A percentile compares a stretch with the other conserved stretches of the same genome.
These are phyloP conservation scores for Telopea speciosissima DNA, from an alignment of 177 flowering plant genomes.

Conservation along the genomic window DNA sequence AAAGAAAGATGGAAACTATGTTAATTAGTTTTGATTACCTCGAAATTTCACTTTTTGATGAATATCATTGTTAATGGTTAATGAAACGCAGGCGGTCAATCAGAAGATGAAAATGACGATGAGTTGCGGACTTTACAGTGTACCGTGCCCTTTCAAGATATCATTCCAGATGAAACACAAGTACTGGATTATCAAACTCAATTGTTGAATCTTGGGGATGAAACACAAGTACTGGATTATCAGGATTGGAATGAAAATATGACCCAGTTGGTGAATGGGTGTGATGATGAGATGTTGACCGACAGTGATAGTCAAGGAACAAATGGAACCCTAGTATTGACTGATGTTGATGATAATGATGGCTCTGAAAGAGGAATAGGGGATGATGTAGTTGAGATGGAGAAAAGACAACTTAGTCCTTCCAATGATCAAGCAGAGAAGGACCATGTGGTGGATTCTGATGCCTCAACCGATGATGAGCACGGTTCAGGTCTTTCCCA, in stretches of 20 bases:
- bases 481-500: conserved; percentile 14
- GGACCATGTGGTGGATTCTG: conserved; percentile 13
- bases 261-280: conserved; percentile 38
- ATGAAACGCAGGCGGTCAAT: conserved; percentile 15
- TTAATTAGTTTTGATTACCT: background rate
- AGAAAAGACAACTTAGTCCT: conserved; percentile 11
- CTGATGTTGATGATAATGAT: conserved; percentile 34
- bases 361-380: conserved; percentile 15
- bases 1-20: too few species aligned
- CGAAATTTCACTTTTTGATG: background rate
- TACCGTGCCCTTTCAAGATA: conserved; percentile 13
- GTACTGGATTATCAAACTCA: conserved; percentile 42
- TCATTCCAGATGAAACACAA: conserved; percentile 35
- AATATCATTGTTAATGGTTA: background rate
- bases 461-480: conserved; percentile 16
- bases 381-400: conserved; percentile 10
- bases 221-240: conserved; percentile 42
- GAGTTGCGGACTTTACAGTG: conserved; percentile 5
- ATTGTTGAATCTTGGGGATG: conserved; percentile 21
- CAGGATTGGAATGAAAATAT: conserved; percentile 18
- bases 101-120: conserved; percentile 17
- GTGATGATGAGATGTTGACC: conserved; percentile 16
- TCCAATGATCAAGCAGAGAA: conserved; percentile 6
- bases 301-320: conserved; percentile 29
- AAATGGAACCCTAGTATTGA: conserved; percentile 35